Evolutionary conservation across 306 rosid genomes (phyloP).

Genomic region (Cicer pinnatifidum): DNA sequence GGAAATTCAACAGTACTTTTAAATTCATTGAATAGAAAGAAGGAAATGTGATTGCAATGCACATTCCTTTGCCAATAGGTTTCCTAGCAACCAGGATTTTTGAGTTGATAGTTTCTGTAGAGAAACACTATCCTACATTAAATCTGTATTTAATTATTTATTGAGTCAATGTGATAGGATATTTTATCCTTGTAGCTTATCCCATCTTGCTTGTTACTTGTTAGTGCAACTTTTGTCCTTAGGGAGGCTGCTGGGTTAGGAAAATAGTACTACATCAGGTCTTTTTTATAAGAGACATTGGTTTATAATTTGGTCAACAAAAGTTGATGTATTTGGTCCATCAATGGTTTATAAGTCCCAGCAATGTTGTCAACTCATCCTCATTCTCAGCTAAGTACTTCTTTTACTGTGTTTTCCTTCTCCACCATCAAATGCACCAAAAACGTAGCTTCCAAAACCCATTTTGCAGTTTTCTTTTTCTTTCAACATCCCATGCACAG

Average conservation of each 20-base stretch:
- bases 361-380: not conserved
- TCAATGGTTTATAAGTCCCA: not conserved
- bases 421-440: not conserved
- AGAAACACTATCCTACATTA: not conserved
- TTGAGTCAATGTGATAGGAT: not conserved
- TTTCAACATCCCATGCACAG: too few species aligned
- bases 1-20: not conserved
- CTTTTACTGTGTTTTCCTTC: not conserved
- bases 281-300: too few species aligned
- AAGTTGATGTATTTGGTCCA: too few species aligned
- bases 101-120: constrained; percentile 17
- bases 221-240: not conserved
- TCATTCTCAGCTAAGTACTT: not conserved
- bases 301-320: too few species aligned
- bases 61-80: not conserved
- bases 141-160: not conserved
- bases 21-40: constrained; percentile 10
- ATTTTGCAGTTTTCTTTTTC: too few species aligned
- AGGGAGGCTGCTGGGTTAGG: not conserved
- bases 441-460: not conserved
- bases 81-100: constrained; percentile 7
- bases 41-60: not conserved
- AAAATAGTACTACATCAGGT: not conserved
- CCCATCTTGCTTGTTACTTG: not conserved
- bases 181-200: not conserved